Evolutionary conservation across 2,329 filamentous ascomycete genomes (phyloP), one percentile per base, ranked within the genome.

Genomic region (Alternaria consortialis): DNA sequence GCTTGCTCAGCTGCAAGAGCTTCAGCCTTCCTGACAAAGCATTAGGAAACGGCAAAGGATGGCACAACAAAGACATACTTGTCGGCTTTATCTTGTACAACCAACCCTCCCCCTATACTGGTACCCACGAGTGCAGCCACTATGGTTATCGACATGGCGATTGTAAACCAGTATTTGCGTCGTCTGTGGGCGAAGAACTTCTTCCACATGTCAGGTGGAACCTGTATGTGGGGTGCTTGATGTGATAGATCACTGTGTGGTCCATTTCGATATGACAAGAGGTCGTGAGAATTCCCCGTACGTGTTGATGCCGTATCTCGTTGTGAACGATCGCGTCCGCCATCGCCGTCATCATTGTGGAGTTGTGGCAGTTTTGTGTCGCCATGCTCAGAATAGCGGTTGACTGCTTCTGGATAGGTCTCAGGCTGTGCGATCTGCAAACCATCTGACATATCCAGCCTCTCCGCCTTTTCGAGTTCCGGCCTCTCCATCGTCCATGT

Each of bases 361-460:
- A 54, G 25, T 29, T 58, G 56, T 39, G 56, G 56, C 6, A 58
- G 50, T 42, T 58, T 58, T 15, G 56, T 54, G 42, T 58, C 50
- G 20, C 50, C 31, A n/a, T 46, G 29, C 11, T 27, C 31, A 25
- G 40, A 47, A 17, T 58, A 54, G 34, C 42, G 50, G 31, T 54
- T 47, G 5, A 58, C 50, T 8, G 50, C 40, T 7, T 58, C 50
- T 7, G 56, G 50, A 23, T 58, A 54, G 12, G 56, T 36, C 40
- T 58, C 48, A 17, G 48, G 56, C n/a, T 58, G 47, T 31, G 56
- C 56, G 25, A 58, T 58, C n/a, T 58, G 48, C 31, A 58, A 36
- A 31, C 48, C 56, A 53, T 58, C 56, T 6, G 48, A 46, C 25
- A 52, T 48, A 23, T 48, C 46, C 4, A 9, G 46, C 17, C 46